Evolutionary conservation across 164 flowering plant species (phyloP).

Genomic region (Dillenia turbinata): DNA sequence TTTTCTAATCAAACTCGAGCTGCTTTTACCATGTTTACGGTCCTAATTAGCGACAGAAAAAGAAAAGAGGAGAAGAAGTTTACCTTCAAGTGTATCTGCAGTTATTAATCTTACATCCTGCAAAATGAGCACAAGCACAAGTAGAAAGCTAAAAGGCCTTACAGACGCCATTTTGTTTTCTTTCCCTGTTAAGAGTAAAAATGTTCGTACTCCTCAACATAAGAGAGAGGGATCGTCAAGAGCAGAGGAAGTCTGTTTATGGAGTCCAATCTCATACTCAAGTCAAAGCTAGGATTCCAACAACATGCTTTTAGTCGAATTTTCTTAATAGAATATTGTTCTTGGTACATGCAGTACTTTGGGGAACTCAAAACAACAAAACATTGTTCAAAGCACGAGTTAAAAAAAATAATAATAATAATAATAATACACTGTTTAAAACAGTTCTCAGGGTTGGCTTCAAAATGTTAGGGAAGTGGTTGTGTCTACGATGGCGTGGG

Average conservation of each 20-base stretch:
- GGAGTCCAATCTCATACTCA: slow-evolving; percentile 18
- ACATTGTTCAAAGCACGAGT: slow-evolving; percentile 20
- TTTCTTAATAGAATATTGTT: slow-evolving; percentile 9
- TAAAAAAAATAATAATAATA: no score
- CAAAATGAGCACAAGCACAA: slow-evolving; percentile 6
- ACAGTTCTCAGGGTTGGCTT: slow-evolving; percentile 14
- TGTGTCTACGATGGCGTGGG: slow-evolving; percentile 30
- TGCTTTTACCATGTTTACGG: no score
- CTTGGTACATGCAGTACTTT: slow-evolving; percentile 13
- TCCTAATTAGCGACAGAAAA: background rate
- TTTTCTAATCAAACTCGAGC: no score
- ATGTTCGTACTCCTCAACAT: no score
- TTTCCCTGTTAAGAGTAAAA: background rate
- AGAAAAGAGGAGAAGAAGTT: background rate
- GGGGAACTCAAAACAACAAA: slow-evolving; percentile 16
- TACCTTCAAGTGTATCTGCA: slow-evolving; percentile 14
- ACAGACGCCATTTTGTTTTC: slow-evolving; percentile 12
- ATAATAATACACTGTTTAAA: slow-evolving; percentile 21
- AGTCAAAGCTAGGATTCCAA: slow-evolving; percentile 47
- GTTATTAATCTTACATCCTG: background rate
- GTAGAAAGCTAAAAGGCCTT: slow-evolving; percentile 10
- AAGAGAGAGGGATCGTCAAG: background rate
- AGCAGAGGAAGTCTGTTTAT: slow-evolving; percentile 25
- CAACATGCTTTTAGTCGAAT: slow-evolving; percentile 2
- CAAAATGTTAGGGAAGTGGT: slow-evolving; percentile 18